Conservation (phyloP, 2,329 filamentous ascomycete species). For the Exophiala sp. region DNA sequence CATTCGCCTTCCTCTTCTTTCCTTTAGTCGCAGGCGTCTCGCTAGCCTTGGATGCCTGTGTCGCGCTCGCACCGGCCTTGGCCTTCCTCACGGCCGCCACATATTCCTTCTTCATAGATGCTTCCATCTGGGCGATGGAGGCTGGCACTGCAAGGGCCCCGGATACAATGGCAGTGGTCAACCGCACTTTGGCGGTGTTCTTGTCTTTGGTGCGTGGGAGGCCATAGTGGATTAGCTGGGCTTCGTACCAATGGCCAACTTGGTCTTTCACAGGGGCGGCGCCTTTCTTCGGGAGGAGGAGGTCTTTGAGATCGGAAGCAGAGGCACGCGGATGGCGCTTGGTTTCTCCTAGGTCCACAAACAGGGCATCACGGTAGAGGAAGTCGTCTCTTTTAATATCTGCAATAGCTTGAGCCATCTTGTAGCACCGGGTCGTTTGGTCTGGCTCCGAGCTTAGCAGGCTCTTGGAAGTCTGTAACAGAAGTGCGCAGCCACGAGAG, state of each 20-base stretch:
- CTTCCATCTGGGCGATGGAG: constrained; percentile 47
- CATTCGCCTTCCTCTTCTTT: constrained; percentile 11
- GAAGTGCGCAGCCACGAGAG: background rate
- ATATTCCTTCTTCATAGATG: constrained; percentile 54
- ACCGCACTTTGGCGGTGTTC: constrained; percentile 52
- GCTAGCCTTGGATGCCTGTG: constrained; percentile 4
- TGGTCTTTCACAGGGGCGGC: constrained; percentile 39
- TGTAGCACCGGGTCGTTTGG: too few relatives aligned
- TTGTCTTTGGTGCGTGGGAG: constrained; percentile 53
- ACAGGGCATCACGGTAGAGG: constrained; percentile 37
- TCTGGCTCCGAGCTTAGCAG: too few relatives aligned
- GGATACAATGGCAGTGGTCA: constrained; percentile 52
- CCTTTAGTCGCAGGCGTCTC: constrained; percentile 4
- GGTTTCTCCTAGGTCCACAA: constrained; percentile 40
- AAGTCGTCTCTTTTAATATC: constrained; percentile 20
- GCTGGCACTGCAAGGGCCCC: constrained; percentile 47
- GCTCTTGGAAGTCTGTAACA: too few relatives aligned
- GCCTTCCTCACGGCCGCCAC: constrained; percentile 41
- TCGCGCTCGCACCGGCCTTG: constrained; percentile 11
- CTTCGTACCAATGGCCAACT: constrained; percentile 57
- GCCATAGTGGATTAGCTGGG: constrained; percentile 59
- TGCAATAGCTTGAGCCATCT: constrained; percentile 8
- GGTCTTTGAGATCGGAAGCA: constrained; percentile 40
- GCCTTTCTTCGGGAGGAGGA: constrained; percentile 33
- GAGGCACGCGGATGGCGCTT: constrained; percentile 46